Evolutionary conservation across 495 filamentous ascomycete genomes (phyloP).

Genomic region (Neurospora sp.): DNA sequence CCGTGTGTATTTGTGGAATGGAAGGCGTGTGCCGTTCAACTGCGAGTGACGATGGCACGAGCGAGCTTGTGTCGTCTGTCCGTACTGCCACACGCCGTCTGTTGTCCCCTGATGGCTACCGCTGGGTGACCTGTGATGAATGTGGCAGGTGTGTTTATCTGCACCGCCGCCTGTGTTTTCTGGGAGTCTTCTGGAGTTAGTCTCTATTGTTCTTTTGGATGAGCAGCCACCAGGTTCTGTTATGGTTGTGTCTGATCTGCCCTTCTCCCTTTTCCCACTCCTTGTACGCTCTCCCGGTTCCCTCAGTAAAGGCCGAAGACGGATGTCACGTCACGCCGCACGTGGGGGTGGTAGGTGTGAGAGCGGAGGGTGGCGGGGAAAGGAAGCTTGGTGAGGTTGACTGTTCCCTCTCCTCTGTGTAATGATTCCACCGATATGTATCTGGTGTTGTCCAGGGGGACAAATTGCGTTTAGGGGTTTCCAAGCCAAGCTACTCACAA

Average conservation of each 20-base stretch:
- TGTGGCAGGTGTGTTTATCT: not conserved
- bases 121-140: not conserved
- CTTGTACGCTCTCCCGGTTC: not conserved
- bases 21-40: not conserved
- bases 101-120: not conserved
- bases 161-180: not conserved
- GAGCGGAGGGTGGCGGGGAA: not conserved
- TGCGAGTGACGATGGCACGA: not conserved
- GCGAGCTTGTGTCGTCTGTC: not conserved
- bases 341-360: not conserved
- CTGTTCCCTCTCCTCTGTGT: not conserved
- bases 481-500: not conserved
- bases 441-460: not conserved
- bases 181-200: not conserved
- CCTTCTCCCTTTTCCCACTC: not conserved
- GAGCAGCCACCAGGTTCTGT: not conserved
- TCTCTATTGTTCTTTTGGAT: not conserved
- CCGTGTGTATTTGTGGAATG: not conserved
- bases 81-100: not conserved
- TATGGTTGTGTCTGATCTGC: not conserved
- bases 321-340: not conserved
- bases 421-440: not conserved
- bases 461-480: not conserved
- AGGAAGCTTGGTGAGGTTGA: not conserved
- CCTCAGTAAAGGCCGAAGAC: not conserved